phyloP scores from a whole-genome alignment of 1,284 basidiomycete genomes.

The Phellopilus nigrolimitatus region DNA sequence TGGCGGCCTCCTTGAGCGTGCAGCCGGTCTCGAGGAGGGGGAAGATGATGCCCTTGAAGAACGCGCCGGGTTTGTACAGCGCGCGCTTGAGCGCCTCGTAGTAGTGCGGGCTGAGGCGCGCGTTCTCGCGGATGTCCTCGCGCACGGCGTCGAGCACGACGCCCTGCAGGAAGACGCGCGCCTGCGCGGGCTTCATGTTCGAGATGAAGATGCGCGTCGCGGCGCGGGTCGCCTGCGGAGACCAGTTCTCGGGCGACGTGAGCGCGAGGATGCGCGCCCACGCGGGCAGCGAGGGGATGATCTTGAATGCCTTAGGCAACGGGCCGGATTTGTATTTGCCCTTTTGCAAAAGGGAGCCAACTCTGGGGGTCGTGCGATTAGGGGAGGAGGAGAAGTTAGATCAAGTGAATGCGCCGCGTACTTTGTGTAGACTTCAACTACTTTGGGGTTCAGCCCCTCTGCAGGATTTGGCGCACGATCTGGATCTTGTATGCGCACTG shows the following conservation, averaged over 20 bases:
- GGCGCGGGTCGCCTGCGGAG: slow-evolving; percentile 90
- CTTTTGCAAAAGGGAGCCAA: slow-evolving; percentile 69
- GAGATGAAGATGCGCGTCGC: slow-evolving; percentile 96
- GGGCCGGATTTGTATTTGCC: slow-evolving; percentile 94
- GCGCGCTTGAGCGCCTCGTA: slow-evolving; percentile 91
- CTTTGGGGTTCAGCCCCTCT: slow-evolving; percentile 93
- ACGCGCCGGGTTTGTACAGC: slow-evolving; percentile 95
- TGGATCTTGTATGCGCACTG: slow-evolving; percentile 34
- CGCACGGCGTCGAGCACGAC: slow-evolving; percentile 89
- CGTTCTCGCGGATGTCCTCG: slow-evolving; percentile 83
- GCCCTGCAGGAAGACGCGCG: slow-evolving; percentile 91
- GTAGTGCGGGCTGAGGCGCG: slow-evolving; percentile 90
- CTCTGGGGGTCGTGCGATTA: slow-evolving; percentile 40
- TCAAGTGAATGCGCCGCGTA: slow-evolving; percentile 34
- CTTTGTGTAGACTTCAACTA: slow-evolving; percentile 95
- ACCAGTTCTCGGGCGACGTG: slow-evolving; percentile 91
- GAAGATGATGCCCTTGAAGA: slow-evolving; percentile 98
- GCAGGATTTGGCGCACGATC: slow-evolving; percentile 75
- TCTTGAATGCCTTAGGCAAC: slow-evolving; percentile 97
- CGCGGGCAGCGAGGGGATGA: slow-evolving; percentile 91
- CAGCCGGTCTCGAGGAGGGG: slow-evolving; percentile 89
- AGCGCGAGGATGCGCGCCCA: slow-evolving; percentile 97
- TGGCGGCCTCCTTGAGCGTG: slow-evolving; percentile 92
- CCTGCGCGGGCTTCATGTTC: slow-evolving; percentile 94
- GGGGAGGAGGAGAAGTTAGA: slow-evolving; percentile 2